A percentile compares a stretch with the other conserved stretches of the same genome.
phyloP scores from a whole-genome alignment of 192 early-diverging fungal genomes.

The Allomyces macrogynus region DNA sequence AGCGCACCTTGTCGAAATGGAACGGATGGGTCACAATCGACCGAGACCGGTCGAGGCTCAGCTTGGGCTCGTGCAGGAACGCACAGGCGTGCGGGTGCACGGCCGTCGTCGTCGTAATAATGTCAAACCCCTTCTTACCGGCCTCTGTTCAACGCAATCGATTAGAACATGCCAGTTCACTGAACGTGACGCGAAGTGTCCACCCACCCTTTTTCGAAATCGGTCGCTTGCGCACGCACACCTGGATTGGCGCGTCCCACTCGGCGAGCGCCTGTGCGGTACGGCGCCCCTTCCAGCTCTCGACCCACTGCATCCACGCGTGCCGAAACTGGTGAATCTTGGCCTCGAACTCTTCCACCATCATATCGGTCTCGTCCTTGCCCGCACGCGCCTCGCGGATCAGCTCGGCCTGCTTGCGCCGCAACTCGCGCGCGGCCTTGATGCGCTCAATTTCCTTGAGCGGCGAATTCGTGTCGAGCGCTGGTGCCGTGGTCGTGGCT shows the following conservation, averaged over 20 bases:
- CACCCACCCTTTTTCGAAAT: slow-evolving; percentile 50
- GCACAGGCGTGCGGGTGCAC: neutral
- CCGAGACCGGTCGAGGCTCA: neutral
- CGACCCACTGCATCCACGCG: neutral
- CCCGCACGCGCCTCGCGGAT: neutral
- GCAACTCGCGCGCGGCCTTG: neutral
- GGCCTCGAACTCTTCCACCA: neutral
- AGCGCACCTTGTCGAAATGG: neutral
- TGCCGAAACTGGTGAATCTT: neutral
- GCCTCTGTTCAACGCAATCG: no score
- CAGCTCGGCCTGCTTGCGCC: neutral
- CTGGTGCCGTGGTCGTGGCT: no score
- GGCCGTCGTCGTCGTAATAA: no score
- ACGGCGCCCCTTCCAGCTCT: neutral
- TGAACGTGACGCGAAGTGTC: no score
- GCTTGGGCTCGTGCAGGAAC: neutral
- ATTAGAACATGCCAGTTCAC: no score
- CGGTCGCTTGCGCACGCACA: slow-evolving; percentile 94
- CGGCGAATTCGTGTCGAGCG: neutral
- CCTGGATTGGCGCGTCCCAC: slow-evolving; percentile 71
- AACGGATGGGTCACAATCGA: neutral
- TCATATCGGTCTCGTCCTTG: neutral
- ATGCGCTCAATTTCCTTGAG: neutral
- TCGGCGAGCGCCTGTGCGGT: slow-evolving; percentile 13
- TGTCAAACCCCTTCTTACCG: no score